Base-by-base conservation (phyloP, 139 green algal genomes). In the Diplosphaera chodatii region DNA sequence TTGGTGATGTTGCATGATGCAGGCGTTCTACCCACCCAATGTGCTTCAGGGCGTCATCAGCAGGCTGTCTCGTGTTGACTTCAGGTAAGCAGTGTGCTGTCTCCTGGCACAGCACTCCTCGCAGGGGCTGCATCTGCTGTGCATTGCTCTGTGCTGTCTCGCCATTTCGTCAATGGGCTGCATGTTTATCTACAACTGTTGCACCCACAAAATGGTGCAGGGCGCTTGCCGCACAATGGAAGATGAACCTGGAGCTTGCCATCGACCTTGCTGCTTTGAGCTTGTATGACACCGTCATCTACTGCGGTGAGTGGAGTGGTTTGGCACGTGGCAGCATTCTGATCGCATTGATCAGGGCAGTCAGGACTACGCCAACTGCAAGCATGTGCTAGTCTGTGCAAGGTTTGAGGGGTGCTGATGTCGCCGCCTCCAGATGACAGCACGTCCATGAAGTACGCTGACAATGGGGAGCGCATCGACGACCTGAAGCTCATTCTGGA, bases 251-350 rank as follows among this genome's bases (percentile, higher is more conserved):
- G 40, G 71, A 76, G 64, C 63, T 76, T 18, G 71, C 71, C 20
- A 66, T 66, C 20, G 71, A 76, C 40, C 31, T 76, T 40, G 22
- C 63, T 0, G 32, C 64, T 21, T 40, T 76, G 4, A 62, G 56
- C 1, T 40, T 76, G 21, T 76, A 81, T 23, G 71, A 74, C 1
- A 65, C 77, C 15, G 67, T 81, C 28, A 78, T 81, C 28, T 81
- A 70, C n/a, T 41, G 13, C 16, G 48, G 48, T 59, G 37, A 48
- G 37, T 10, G 10, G n/a, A n/a, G n/a, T n/a, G n/a, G n/a, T n/a
- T n/a, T n/a, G n/a, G n/a, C n/a, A n/a, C n/a, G n/a, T n/a, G n/a
- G n/a, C n/a, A n/a, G n/a, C n/a, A n/a, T n/a, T n/a, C n/a, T n/a
- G n/a, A n/a, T n/a, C n/a, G n/a, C n/a, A n/a, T n/a, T n/a, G n/a